phyloP scores from a whole-genome alignment of 2,329 filamentous ascomycete genomes.

The Cladosporium phlei region DNA sequence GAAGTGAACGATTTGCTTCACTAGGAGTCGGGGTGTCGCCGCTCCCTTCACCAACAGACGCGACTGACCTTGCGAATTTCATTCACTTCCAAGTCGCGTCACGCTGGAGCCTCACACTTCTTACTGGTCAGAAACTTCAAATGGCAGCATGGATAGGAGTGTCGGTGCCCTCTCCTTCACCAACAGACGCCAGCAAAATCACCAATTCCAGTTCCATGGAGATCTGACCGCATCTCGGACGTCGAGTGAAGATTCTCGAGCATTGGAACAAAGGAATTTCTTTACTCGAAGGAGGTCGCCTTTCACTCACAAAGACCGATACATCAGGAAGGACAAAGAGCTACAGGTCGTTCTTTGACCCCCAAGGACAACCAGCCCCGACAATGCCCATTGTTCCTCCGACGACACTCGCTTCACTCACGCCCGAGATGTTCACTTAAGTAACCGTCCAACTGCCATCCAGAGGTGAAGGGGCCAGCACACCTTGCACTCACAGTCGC shows the following conservation, averaged over 20 bases:
- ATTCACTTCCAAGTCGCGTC: too few relatives aligned
- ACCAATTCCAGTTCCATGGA: too few relatives aligned
- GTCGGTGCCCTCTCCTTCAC: too few relatives aligned
- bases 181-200: too few relatives aligned
- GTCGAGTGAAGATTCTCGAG: not conserved
- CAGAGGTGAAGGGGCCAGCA: not conserved
- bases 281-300: not conserved
- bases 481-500: conserved; percentile 2
- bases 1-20: too few relatives aligned
- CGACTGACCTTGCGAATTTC: too few relatives aligned
- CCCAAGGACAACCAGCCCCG: not conserved
- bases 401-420: not conserved
- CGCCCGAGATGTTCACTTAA: too few relatives aligned
- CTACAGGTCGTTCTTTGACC: not conserved
- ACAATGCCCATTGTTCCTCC: conserved; percentile 5
- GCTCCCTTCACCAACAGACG: too few relatives aligned
- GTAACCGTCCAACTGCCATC: not conserved
- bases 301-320: not conserved
- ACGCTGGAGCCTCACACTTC: too few relatives aligned
- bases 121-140: too few relatives aligned
- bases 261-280: not conserved
- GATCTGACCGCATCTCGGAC: not conserved
- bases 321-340: conserved; percentile 2
- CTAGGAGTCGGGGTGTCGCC: too few relatives aligned
- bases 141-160: too few relatives aligned